phyloP scores from a whole-genome alignment of 2,329 filamentous ascomycete species.

The Calonectria hongkongensis region DNA sequence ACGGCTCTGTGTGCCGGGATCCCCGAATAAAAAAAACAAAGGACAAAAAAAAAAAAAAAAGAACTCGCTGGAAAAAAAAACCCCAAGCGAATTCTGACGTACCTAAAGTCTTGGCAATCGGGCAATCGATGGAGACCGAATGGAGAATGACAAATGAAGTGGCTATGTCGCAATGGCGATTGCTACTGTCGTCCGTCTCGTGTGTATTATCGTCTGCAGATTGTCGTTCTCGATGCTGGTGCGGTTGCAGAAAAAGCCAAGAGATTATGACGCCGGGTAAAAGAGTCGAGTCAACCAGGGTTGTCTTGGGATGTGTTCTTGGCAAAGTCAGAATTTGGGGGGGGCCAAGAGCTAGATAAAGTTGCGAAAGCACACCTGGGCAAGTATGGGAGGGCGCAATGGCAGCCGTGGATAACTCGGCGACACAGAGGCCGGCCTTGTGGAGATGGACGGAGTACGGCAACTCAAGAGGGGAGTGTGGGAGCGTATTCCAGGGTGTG shows the following conservation, averaged over 20 bases:
- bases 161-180: slow-evolving; percentile 13
- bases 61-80: slow-evolving; percentile 39
- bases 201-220: slow-evolving; percentile 23
- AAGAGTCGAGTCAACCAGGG: slow-evolving; percentile 43
- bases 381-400: slow-evolving; percentile 48
- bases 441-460: slow-evolving; percentile 56
- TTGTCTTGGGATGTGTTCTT: slow-evolving; percentile 50
- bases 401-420: slow-evolving; percentile 59
- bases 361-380: slow-evolving; percentile 53
- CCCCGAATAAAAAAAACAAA: slow-evolving; percentile 49
- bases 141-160: slow-evolving; percentile 2
- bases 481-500: slow-evolving; percentile 39
- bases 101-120: slow-evolving; percentile 48
- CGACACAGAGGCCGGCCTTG: slow-evolving; percentile 58
- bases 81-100: slow-evolving; percentile 53
- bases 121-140: slow-evolving; percentile 26
- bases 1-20: slow-evolving; percentile 48
- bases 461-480: slow-evolving; percentile 53
- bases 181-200: slow-evolving; percentile 38
- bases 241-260: slow-evolving; percentile 41
- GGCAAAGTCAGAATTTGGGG: slow-evolving; percentile 44
- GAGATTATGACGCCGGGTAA: slow-evolving; percentile 25
- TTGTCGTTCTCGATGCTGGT: slow-evolving; percentile 14
- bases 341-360: slow-evolving; percentile 55
- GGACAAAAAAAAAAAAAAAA: background rate